These are phyloP conservation scores for Rutstroemia sydowiana DNA, from an alignment of 2,329 filamentous ascomycete species.

Conservation along the genomic window DNA sequence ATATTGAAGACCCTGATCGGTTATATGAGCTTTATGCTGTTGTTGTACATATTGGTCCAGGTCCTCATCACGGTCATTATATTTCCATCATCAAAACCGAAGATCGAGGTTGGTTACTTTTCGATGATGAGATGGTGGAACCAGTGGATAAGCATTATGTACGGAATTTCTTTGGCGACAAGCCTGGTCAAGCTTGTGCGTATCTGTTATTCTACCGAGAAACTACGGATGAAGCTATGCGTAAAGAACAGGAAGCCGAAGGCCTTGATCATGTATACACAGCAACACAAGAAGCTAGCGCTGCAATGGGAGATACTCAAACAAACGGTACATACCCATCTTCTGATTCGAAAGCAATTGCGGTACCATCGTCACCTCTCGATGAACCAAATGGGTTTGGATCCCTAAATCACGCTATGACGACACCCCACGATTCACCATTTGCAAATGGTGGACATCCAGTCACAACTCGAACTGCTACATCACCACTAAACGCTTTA, in stretches of 20 bases:
- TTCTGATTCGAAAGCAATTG: slow-evolving; percentile 41
- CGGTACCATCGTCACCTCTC: slow-evolving; percentile 39
- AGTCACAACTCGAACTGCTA: slow-evolving; percentile 28
- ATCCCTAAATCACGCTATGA: slow-evolving; percentile 58
- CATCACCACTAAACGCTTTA: slow-evolving; percentile 26
- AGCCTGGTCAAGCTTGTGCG: slow-evolving; percentile 81
- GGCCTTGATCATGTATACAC: slow-evolving; percentile 53
- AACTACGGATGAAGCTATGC: slow-evolving; percentile 60
- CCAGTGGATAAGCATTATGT: slow-evolving; percentile 96
- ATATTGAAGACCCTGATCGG: slow-evolving; percentile 87
- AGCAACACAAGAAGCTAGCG: slow-evolving; percentile 48
- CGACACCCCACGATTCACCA: slow-evolving; percentile 46
- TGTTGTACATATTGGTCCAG: slow-evolving; percentile 93
- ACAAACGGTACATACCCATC: slow-evolving; percentile 34
- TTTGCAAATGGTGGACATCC: slow-evolving; percentile 20
- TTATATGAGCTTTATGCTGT: slow-evolving; percentile 96
- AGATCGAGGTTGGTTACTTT: slow-evolving; percentile 90
- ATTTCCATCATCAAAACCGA: slow-evolving; percentile 97
- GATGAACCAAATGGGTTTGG: slow-evolving; percentile 48
- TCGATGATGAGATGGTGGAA: slow-evolving; percentile 98
- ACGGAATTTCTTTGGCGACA: slow-evolving; percentile 93
- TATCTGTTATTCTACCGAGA: slow-evolving; percentile 99
- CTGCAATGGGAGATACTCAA: slow-evolving; percentile 43
- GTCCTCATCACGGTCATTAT: slow-evolving; percentile 96
- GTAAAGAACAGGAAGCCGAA: slow-evolving; percentile 77